Base-by-base conservation (phyloP, 2,329 filamentous ascomycete species). In the Pseudocercospora pini-densiflorae region DNA sequence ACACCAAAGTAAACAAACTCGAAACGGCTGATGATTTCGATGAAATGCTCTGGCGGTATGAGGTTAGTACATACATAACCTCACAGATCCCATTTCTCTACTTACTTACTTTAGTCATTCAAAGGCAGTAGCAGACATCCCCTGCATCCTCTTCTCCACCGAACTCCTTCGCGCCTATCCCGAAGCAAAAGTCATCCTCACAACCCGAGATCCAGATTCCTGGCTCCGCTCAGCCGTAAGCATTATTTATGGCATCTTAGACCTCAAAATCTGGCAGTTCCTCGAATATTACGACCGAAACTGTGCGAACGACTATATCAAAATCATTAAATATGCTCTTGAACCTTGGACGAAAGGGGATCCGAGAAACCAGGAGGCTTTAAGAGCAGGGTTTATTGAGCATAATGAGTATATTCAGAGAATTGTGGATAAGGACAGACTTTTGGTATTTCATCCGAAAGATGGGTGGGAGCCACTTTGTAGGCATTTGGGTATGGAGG, bases 171-270 rank as follows among this genome's bases (percentile, higher is more conserved):
- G 63, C 62, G 53, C 59, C 12, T 66, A 66, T 27, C 64, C 64
- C 0, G 54, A 62, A 21, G 64, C 64, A 21, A 66, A 71, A 62
- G 68, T 72, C 10, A 61, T 72, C 19, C 51, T 72, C 7, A 87
- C 87, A 54, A 86, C 90, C 16, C 89, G 87, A 75, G 88, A 90
- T 81, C 55, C 73, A 1, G 72, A 76, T 2, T 27, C 58, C 0
- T 79, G 77, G 76, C 72, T 70, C 33, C 49, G 31, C 23, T 58
- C 19, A n/a, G 31, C 31, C 55, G 29, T 40, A 9, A 40, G 14
- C 9, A 12, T 24, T 12, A 16, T 45, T 7, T 45, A 45, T 19
- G 40, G 14, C 3, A 45, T 45, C 40, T 12, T 45, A 5, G 14
- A 16, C 5, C 19, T 45, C 5, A 45, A 19, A 45, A 19, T 45